These are phyloP conservation scores for Linnemannia exigua DNA, from an alignment of 192 early-diverging fungal species.

Conservation along the genomic window DNA sequence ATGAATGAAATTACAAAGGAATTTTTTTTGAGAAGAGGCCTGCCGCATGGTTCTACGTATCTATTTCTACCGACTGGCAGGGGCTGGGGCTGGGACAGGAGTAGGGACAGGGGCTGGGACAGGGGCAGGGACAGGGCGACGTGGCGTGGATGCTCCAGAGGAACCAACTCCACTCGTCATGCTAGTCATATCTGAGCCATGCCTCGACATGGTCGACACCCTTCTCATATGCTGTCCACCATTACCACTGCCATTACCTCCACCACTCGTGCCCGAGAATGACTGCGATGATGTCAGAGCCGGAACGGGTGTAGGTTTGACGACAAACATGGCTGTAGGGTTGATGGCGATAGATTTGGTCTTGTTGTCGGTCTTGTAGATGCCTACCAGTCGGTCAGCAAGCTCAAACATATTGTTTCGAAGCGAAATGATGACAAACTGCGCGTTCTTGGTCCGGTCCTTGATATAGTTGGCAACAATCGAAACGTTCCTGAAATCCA, in stretches of 20 bases:
- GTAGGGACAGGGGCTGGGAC: background rate
- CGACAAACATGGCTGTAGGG: slow-evolving; percentile 36
- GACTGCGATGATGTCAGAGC: background rate
- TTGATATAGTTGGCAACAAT: slow-evolving; percentile 99
- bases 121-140: slow-evolving; percentile 7
- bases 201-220: slow-evolving; percentile 28
- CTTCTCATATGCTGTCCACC: slow-evolving; percentile 14
- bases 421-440: slow-evolving; percentile 99
- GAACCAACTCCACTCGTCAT: background rate
- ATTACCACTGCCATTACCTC: background rate
- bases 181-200: slow-evolving; percentile 17
- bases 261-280: background rate
- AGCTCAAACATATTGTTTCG: slow-evolving; percentile 99
- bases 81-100: background rate
- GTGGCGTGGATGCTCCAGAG: slow-evolving; percentile 10
- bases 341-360: slow-evolving; percentile 50
- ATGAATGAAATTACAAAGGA: no score
- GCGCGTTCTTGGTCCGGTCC: slow-evolving; percentile 95
- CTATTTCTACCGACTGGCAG: slow-evolving; percentile 6
- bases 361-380: slow-evolving; percentile 95
- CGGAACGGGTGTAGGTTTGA: slow-evolving; percentile 26
- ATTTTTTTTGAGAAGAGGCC: no score
- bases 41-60: background rate
- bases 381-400: slow-evolving; percentile 97
- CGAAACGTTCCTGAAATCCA: slow-evolving; percentile 99